Evolutionary conservation across 805 yeast genomes (phyloP).

Genomic region (Yarrowia sp.): DNA sequence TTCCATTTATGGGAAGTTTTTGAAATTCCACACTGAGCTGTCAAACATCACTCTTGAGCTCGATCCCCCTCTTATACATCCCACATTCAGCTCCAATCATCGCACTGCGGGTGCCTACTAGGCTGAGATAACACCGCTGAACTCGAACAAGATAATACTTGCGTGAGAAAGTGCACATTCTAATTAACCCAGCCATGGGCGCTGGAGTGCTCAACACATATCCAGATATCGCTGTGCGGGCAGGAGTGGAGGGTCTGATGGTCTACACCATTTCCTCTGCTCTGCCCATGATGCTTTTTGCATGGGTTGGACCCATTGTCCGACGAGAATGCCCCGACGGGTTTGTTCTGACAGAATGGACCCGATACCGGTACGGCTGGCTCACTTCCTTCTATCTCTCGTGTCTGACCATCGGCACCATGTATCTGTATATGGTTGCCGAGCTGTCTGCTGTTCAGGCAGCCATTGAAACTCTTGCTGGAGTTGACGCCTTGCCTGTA

Average conservation of each 20-base stretch:
- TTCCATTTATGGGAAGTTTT: too few species aligned
- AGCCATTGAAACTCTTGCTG: conserved; percentile 80
- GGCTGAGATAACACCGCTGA: conserved; percentile 79
- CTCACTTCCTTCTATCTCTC: conserved; percentile 77
- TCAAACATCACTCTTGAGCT: too few species aligned
- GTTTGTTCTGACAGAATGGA: conserved; percentile 93
- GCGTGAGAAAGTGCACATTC: conserved; percentile 68
- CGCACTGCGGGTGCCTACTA: conserved; percentile 56
- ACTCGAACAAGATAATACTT: conserved; percentile 84
- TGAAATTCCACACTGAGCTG: too few species aligned
- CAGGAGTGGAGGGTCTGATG: conserved; percentile 86
- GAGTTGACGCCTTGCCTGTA: conserved; percentile 77
- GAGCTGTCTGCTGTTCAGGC: conserved; percentile 82
- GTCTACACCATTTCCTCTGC: conserved; percentile 83
- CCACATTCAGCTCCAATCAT: too few species aligned
- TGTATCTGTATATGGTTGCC: conserved; percentile 80
- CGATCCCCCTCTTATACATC: too few species aligned
- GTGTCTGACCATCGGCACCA: conserved; percentile 80
- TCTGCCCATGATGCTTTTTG: conserved; percentile 81
- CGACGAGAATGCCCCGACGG: conserved; percentile 85
- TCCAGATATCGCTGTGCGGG: conserved; percentile 81
- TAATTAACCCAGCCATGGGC: conserved; percentile 69
- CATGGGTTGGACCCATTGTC: conserved; percentile 80
- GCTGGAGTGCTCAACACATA: conserved; percentile 88
- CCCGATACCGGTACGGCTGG: conserved; percentile 78